phyloP scores from a whole-genome alignment of 352 stramenopile genomes.

The Achlya hypogyna region DNA sequence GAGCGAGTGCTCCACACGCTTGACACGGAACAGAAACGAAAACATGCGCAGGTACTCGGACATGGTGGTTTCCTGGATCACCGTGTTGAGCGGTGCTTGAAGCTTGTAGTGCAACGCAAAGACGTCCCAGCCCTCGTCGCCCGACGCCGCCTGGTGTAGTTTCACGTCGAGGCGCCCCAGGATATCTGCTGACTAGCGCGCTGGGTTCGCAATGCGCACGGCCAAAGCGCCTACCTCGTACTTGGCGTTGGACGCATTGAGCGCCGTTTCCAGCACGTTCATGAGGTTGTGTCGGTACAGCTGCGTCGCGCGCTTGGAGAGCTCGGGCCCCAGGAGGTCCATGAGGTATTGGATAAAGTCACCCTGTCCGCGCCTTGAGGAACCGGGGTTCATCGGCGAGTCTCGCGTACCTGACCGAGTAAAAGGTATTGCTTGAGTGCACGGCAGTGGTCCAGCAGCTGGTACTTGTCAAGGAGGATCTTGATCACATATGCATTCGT shows the following conservation, averaged over 20 bases:
- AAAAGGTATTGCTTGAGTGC: constrained; percentile 97
- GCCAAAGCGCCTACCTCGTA: constrained; percentile 60
- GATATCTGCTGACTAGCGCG: constrained; percentile 71
- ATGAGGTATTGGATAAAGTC: constrained; percentile 97
- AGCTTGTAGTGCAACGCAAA: constrained; percentile 88
- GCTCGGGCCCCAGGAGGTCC: constrained; percentile 84
- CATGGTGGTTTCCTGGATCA: constrained; percentile 82
- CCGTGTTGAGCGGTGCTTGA: constrained; percentile 75
- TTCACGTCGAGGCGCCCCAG: constrained; percentile 89
- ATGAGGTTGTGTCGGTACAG: constrained; percentile 95
- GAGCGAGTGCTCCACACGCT: constrained; percentile 87
- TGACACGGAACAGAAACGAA: constrained; percentile 84
- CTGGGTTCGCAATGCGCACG: neutral
- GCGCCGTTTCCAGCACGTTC: constrained; percentile 89
- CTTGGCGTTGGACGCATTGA: constrained; percentile 94
- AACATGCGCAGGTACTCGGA: constrained; percentile 86
- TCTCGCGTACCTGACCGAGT: constrained; percentile 82
- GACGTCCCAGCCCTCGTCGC: constrained; percentile 92
- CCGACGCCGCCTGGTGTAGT: constrained; percentile 70
- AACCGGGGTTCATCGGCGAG: neutral
- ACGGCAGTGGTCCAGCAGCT: constrained; percentile 90
- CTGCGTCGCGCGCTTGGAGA: constrained; percentile 82
- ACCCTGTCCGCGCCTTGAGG: constrained; percentile 37
- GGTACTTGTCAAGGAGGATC: constrained; percentile 87
- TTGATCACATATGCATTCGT: constrained; percentile 89